Percentiles rank a stretch among this genome's conserved stretches.
These are phyloP conservation scores for Nicotiana knightiana DNA, from an alignment of 257 asterid genomes.

Conservation along the genomic window DNA sequence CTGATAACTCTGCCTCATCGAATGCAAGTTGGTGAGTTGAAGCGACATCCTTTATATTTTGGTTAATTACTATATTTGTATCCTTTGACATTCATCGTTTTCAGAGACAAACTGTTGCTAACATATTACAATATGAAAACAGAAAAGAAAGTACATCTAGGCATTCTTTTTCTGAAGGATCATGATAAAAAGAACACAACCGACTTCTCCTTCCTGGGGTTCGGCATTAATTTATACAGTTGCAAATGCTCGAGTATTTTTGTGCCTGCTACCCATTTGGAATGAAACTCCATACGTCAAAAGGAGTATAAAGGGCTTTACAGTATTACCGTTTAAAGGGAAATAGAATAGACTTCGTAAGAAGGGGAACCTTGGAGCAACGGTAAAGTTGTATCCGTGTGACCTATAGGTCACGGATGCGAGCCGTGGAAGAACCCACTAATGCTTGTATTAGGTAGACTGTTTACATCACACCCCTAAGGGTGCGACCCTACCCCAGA, in stretches of 20 bases:
- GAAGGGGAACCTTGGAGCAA: too few relatives aligned
- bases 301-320: neutral
- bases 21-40: slow-evolving; percentile 28
- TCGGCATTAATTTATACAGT: neutral
- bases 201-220: neutral
- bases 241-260: neutral
- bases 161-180: too few relatives aligned
- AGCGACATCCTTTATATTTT: neutral
- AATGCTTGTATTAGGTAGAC: too few relatives aligned
- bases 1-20: slow-evolving; percentile 31
- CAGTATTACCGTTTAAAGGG: neutral
- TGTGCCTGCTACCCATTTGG: neutral
- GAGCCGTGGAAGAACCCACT: too few relatives aligned
- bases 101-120: neutral
- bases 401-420: too few relatives aligned
- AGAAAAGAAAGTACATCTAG: too few relatives aligned
- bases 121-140: neutral
- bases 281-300: neutral
- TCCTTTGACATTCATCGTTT: neutral
- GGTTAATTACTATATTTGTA: neutral
- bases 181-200: too few relatives aligned
- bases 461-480: too few relatives aligned
- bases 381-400: too few relatives aligned
- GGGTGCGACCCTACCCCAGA: too few relatives aligned
- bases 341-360: too few relatives aligned